Base-by-base conservation (phyloP, 306 rosid species). In the Vigna reflexopilosa region DNA sequence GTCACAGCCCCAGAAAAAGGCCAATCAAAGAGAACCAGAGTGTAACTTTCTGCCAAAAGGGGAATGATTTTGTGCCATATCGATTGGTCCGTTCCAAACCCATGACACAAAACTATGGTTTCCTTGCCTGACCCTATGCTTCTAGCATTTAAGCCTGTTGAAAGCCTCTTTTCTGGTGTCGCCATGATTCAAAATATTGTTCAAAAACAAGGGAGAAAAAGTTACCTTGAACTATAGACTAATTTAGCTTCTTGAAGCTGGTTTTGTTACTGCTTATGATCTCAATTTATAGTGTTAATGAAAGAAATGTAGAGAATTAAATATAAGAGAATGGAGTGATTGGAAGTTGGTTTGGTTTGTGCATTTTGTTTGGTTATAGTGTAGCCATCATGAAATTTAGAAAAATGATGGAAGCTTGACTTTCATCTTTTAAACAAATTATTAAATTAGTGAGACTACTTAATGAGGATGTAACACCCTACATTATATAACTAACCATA, bases 11-110 rank as follows among this genome's bases (percentile, higher is more conserved):
- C 95, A 0, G 95, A 86, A 66, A 90, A 89, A 3, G 83, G 74
- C 98, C 98, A 93, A 72, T 93, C 98, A 36, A 91, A 93, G 5
- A 90, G 77, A 40, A 93, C 77, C 10, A 93, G 73, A 9, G 57
- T 69, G 80, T 54, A 83, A 36, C 80, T 82, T 47, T 81, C 81
- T 54, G 89, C 71, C 40, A 93, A 85, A 51, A 32, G 45, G 1
- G 97, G 92, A 11, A 88, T 47, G 55, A 91, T 19, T 67, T 91
- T 87, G 79, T 89, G 89, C 97, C 98, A 93, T 17, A 89, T 51
- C 32, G 93, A 88, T 52, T 93, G 97, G 83, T 91, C 90, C 16
- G 82, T 67, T 64, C 98, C 98, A 36, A 67, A 91, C 0, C 98
- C 98, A 88, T 93, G 95, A 19, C 90, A 88, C 34, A 93, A 73